Conservation (phyloP, 2,329 filamentous ascomycete genomes). For the Plectosphaerella cucumerina region DNA sequence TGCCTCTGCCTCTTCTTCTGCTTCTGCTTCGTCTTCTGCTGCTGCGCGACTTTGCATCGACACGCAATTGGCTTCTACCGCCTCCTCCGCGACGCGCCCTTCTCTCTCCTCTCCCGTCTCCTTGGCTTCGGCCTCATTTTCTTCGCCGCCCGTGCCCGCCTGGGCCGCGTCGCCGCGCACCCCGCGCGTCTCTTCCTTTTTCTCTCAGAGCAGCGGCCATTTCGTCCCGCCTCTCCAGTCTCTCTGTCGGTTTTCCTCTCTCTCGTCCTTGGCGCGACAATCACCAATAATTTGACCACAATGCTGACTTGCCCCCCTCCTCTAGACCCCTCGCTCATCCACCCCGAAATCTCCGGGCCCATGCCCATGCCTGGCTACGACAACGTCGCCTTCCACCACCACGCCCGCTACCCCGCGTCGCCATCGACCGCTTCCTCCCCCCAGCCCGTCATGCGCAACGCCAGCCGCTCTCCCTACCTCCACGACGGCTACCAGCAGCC, state of each 20-base stretch:
- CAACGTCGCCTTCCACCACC: constrained; percentile 34
- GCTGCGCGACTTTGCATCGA: constrained; percentile 18
- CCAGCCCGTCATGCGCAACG: constrained; percentile 44
- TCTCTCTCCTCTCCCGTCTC: constrained; percentile 22
- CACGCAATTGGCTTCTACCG: constrained; percentile 19
- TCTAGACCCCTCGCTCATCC: constrained; percentile 53
- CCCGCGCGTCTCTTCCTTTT: constrained; percentile 38
- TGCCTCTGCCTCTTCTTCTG: constrained; percentile 18
- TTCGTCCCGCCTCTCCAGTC: constrained; percentile 46
- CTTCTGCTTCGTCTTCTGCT: constrained; percentile 7
- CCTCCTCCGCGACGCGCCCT: constrained; percentile 14
- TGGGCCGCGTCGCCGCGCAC: constrained; percentile 23
- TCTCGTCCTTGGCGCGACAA: constrained; percentile 8
- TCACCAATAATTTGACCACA: too few species aligned
- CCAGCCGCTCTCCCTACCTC: constrained; percentile 65
- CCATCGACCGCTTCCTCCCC: constrained; percentile 58
- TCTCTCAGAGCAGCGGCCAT: constrained; percentile 49
- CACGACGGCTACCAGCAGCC: constrained; percentile 50
- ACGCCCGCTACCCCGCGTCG: constrained; percentile 52
- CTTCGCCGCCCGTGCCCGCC: constrained; percentile 22
- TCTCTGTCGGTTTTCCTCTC: constrained; percentile 48
- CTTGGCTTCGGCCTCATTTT: constrained; percentile 25
- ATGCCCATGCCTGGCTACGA: constrained; percentile 48
- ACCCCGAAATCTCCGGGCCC: constrained; percentile 47
- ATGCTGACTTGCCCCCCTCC: constrained; percentile 28